Percentiles rank a stretch among this genome's conserved stretches.
Evolutionary conservation across 2,329 filamentous ascomycete species (phyloP).

Genomic region (Pyrenophora seminiperda): DNA sequence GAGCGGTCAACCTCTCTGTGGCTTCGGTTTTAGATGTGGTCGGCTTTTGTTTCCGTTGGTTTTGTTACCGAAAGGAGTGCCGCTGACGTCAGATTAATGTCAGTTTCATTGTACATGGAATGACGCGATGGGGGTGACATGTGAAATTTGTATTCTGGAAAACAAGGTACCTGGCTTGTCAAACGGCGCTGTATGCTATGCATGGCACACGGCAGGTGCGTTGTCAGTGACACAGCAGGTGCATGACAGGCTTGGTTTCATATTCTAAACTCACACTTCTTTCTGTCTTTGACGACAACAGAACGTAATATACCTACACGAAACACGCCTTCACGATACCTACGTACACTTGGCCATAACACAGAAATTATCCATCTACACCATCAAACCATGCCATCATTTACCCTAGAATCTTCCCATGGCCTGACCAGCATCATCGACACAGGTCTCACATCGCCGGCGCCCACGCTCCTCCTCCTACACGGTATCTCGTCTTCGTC

Average conservation of each 20-base stretch:
- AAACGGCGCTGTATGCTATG: too few relatives aligned
- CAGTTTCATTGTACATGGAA: background rate
- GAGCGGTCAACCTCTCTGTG: too few relatives aligned
- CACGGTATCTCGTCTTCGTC: slow-evolving; percentile 41
- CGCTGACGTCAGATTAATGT: background rate
- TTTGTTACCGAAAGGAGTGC: background rate
- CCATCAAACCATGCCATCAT: slow-evolving; percentile 16
- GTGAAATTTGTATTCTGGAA: too few relatives aligned
- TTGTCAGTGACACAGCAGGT: too few relatives aligned
- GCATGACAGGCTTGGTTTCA: too few relatives aligned
- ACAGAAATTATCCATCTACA: too few relatives aligned
- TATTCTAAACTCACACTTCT: background rate
- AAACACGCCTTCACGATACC: background rate
- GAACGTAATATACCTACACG: background rate
- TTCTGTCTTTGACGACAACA: background rate
- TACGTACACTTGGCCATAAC: too few relatives aligned
- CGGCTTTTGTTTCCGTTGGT: background rate
- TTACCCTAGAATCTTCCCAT: slow-evolving; percentile 27
- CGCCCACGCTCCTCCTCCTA: slow-evolving; percentile 36
- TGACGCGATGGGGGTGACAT: background rate
- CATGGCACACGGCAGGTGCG: too few relatives aligned
- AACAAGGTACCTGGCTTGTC: too few relatives aligned
- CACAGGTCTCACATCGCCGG: slow-evolving; percentile 22
- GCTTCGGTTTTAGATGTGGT: too few relatives aligned
- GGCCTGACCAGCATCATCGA: slow-evolving; percentile 32